Conservation (phyloP, 371 early-diverging fungal species). For the Smittium culicis region DNA sequence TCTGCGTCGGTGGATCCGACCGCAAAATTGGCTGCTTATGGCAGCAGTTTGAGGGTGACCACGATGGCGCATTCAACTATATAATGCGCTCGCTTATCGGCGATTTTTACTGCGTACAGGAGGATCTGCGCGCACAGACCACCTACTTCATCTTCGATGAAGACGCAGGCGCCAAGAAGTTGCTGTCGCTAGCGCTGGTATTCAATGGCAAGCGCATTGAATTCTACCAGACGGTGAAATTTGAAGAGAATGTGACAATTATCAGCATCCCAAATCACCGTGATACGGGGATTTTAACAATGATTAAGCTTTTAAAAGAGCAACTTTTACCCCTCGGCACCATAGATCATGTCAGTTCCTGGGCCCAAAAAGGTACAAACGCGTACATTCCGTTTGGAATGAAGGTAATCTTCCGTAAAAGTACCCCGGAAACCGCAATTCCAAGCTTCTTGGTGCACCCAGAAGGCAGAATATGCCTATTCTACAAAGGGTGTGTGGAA, state of each 20-base stretch:
- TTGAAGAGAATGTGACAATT: background rate
- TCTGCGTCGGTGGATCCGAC: too few species aligned
- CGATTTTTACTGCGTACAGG: background rate
- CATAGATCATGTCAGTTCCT: background rate
- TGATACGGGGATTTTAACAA: background rate
- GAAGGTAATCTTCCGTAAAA: background rate
- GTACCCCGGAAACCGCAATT: background rate
- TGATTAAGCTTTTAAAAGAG: background rate
- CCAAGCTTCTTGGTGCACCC: background rate
- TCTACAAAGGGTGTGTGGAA: background rate
- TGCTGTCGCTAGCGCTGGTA: background rate
- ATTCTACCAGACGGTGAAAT: conserved; percentile 3
- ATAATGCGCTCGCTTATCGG: background rate
- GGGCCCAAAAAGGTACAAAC: background rate
- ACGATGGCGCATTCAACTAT: background rate
- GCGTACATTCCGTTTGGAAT: background rate
- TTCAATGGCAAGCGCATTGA: conserved; percentile 1
- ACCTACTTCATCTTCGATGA: background rate
- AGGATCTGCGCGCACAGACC: background rate
- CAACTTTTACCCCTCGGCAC: background rate
- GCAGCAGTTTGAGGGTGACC: background rate
- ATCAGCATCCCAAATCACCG: conserved; percentile 1
- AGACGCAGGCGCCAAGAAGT: background rate
- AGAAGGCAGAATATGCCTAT: background rate
- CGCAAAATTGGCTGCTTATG: background rate